These are phyloP conservation scores for Tulasnella sp. DNA, from an alignment of 768 basidiomycete genomes.

Conservation along the genomic window DNA sequence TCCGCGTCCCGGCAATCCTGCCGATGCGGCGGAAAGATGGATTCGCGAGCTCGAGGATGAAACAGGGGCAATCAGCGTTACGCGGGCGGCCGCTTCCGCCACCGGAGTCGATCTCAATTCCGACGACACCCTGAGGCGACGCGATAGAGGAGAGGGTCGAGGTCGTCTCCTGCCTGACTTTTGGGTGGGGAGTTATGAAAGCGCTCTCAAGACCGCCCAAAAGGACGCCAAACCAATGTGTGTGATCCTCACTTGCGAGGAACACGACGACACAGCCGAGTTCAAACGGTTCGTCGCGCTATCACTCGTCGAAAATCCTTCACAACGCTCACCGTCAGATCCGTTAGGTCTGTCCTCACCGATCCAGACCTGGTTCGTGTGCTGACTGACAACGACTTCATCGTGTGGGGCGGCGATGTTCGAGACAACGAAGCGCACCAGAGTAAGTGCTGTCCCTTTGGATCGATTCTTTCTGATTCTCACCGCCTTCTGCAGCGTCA, in stretches of 20 bases:
- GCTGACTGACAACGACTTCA: conserved; percentile 62
- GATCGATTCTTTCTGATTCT: conserved; percentile 16
- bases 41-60: conserved; percentile 75
- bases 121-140: conserved; percentile 35
- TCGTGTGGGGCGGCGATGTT: conserved; percentile 92
- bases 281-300: conserved; percentile 62
- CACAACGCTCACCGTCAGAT: not conserved
- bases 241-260: conserved; percentile 74
- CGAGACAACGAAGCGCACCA: conserved; percentile 75
- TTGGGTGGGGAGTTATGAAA: conserved; percentile 71
- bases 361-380: conserved; percentile 60
- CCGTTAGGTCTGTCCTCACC: conserved; percentile 59
- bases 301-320: not conserved
- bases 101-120: conserved; percentile 30
- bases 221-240: conserved; percentile 67
- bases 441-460: conserved; percentile 35
- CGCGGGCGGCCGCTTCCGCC: conserved; percentile 33
- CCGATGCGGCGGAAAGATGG: conserved; percentile 65
- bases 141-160: not conserved
- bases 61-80: conserved; percentile 63
- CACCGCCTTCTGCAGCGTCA: conserved; percentile 35
- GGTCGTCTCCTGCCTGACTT: conserved; percentile 63
- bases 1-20: conserved; percentile 31
- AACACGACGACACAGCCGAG: conserved; percentile 80
- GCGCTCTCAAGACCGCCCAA: conserved; percentile 61